Base-by-base conservation (phyloP, 108 stramenopile species). In the Mayamaea pseudoterrestris region DNA sequence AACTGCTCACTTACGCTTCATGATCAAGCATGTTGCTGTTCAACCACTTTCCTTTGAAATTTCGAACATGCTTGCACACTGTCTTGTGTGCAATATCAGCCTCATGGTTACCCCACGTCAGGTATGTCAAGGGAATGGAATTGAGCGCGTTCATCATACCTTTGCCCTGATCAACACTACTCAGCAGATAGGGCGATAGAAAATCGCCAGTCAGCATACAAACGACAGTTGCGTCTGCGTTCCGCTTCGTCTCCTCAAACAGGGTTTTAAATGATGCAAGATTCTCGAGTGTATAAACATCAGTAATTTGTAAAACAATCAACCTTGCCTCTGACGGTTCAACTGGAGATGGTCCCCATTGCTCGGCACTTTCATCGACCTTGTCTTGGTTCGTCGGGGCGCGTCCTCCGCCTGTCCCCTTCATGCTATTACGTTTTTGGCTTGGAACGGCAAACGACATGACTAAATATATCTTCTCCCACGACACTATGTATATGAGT, bases 1-100 rank as follows among this genome's bases (percentile, higher is more conserved):
- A n/a, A n/a, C n/a, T n/a, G n/a, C n/a, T n/a, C n/a, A n/a, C n/a
- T n/a, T n/a, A n/a, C n/a, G 55, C 62, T 12, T 66, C 70, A 50
- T 73, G 71, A 51, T 66, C 55, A 2, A 51, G 40, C 71, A 73
- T 73, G 39, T 73, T 73, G 26, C 30, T 44, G 49, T 73, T 73
- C 31, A 73, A 17, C 66, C 66, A 68, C 3, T 25, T 60, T 6
- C 66, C 72, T 11, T 46, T 45, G 31, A 65, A 73, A 25, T 60
- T 42, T 5, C 53, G 37, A 1, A 62, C 54, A 48, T 68, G 72
- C 2, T 35, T 32, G 27, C 49, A 50, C 24, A 55, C 47, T 2
- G 58, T 63, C 22, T 49, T 35, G 47, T 73, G 72, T 42, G 47
- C 49, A 35, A 65, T 56, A 44, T 71, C 69, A 14, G 69, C 69